A percentile compares a stretch with the other conserved stretches of the same genome.
phyloP scores from a whole-genome alignment of 805 yeast genomes.

The Lipomyces yamanashiensis region DNA sequence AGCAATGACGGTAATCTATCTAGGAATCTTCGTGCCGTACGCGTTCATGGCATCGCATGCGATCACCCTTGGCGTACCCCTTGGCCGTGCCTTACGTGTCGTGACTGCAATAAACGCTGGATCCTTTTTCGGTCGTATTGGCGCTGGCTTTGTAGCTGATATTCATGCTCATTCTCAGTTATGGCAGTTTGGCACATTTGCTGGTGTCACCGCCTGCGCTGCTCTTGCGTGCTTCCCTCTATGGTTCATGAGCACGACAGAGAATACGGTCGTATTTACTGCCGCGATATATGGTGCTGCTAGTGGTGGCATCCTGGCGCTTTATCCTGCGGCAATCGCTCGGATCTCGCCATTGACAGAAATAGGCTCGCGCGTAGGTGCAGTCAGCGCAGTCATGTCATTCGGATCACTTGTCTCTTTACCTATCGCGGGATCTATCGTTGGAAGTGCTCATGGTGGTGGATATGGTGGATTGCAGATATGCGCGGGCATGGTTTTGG shows the following conservation, averaged over 20 bases:
- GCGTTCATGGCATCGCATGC: conserved; percentile 45
- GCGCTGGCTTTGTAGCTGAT: conserved; percentile 55
- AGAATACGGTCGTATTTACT: conserved; percentile 34
- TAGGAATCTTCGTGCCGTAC: conserved; percentile 43
- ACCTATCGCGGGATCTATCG: conserved; percentile 42
- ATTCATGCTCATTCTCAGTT: conserved; percentile 29
- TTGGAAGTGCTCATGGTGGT: conserved; percentile 14
- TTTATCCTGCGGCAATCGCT: conserved; percentile 44
- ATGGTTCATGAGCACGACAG: conserved; percentile 12
- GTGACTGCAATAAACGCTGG: conserved; percentile 46
- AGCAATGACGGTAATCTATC: conserved; percentile 40
- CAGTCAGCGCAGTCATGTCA: conserved; percentile 61
- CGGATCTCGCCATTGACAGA: conserved; percentile 38
- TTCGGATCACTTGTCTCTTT: conserved; percentile 49
- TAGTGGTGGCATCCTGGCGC: conserved; percentile 44
- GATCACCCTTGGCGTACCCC: conserved; percentile 31
- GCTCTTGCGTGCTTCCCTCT: conserved; percentile 41
- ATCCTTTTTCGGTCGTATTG: conserved; percentile 55
- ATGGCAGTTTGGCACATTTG: conserved; percentile 51
- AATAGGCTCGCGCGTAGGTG: conserved; percentile 58
- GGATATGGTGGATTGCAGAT: conserved; percentile 24
- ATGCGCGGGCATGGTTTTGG: conserved; percentile 25
- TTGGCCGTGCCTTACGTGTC: conserved; percentile 38
- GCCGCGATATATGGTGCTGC: conserved; percentile 44
- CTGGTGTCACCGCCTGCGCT: conserved; percentile 41